Evolutionary conservation across 495 filamentous ascomycete genomes (phyloP).

Genomic region (Neurospora sp.): DNA sequence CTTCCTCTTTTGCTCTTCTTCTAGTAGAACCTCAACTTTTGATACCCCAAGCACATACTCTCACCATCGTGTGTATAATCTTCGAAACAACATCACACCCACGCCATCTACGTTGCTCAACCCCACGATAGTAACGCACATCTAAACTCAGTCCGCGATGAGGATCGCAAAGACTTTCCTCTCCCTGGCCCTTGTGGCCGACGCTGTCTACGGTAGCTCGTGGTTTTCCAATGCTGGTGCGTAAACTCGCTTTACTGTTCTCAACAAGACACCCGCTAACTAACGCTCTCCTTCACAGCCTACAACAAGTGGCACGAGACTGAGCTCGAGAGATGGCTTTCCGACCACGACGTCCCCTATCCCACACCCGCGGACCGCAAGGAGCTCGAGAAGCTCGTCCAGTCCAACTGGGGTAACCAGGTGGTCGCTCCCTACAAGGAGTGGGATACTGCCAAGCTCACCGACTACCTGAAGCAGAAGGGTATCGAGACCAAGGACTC

Average conservation of each 20-base stretch:
- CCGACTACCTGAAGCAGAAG: constrained; percentile 53
- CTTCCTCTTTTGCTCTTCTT: background rate
- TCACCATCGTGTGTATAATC: background rate
- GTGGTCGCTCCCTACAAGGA: constrained; percentile 56
- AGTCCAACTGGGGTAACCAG: constrained; percentile 74
- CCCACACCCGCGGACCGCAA: constrained; percentile 76
- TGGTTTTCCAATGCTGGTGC: constrained; percentile 80
- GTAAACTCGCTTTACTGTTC: constrained; percentile 16
- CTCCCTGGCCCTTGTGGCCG: constrained; percentile 59
- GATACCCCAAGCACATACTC: background rate
- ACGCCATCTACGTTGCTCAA: background rate
- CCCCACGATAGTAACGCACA: background rate
- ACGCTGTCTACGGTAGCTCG: constrained; percentile 55
- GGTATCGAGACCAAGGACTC: constrained; percentile 56
- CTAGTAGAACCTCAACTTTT: background rate
- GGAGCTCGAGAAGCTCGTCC: constrained; percentile 72
- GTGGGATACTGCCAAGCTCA: constrained; percentile 60
- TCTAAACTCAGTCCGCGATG: constrained; percentile 41
- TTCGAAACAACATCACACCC: background rate
- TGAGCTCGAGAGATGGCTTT: constrained; percentile 94
- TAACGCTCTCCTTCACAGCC: constrained; percentile 35
- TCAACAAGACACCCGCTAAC: background rate
- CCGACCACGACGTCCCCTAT: constrained; percentile 84
- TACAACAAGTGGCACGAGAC: constrained; percentile 99
- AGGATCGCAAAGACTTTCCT: constrained; percentile 62